Evolutionary conservation across 148 eudicot genomes (phyloP), one percentile per base, ranked within the genome.

Genomic region (Rhododendron griersonianum): DNA sequence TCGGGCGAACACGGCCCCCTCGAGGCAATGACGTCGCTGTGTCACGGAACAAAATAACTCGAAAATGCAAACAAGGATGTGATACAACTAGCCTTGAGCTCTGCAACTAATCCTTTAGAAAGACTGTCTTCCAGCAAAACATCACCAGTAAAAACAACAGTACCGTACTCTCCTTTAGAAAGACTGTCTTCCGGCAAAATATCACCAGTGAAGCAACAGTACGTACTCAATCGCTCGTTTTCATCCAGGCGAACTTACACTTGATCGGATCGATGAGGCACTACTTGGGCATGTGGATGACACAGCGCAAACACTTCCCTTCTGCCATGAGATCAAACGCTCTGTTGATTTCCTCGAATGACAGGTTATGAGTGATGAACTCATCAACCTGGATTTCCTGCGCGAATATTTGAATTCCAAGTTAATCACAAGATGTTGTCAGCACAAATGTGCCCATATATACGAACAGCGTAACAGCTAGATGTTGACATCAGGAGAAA

Each of bases 311-410:
- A 80, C 98, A 94, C 83, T 94, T 89, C 9, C 98, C 98, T 79
- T 84, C 90, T 15, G 47, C 91, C 98, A 94, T 93, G 73, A 96
- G 91, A 80, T 91, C 88, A 87, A 96, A 96, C 65, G 98, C 98
- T 88, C 89, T 81, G 89, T 94, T 96, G 80, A 96, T 94, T 48
- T 94, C 94, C 44, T 85, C 91, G 81, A 94, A 96, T 83, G 88
- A 88, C 86, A 96, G 89, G 88, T 94, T 92, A 83, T 95, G 94
- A n/a, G 95, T 92, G 76, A 95, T 91, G 76, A 89, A 91, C 82
- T 91, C 92, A 77, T 96, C 99, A 15, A 95, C 63, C 82, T 90
- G 87, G 86, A 96, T 95, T 90, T 93, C 99, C 99, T 95, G 98
- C 23, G n/a, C n/a, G 80, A 15, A 3, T 11, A 30, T 71, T 71